phyloP scores from a whole-genome alignment of 768 basidiomycete genomes.

The Nidularia sp. region DNA sequence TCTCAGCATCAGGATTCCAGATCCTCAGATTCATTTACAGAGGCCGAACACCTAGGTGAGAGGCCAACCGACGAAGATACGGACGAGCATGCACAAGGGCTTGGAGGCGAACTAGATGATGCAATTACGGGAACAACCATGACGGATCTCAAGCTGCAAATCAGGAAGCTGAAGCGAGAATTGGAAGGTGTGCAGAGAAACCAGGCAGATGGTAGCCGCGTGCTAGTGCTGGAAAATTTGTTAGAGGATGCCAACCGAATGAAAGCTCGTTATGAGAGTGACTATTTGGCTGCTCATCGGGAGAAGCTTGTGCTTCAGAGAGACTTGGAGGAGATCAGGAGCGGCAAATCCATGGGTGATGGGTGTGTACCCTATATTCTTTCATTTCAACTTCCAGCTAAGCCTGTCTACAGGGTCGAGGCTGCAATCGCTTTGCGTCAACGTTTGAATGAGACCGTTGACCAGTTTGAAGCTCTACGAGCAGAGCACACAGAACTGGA shows the following conservation, averaged over 20 bases:
- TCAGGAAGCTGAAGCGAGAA: constrained; percentile 78
- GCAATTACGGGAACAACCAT: constrained; percentile 80
- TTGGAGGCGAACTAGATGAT: constrained; percentile 86
- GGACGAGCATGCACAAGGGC: constrained; percentile 52
- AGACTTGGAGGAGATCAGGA: constrained; percentile 84
- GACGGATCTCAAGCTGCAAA: constrained; percentile 88
- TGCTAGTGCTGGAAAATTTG: constrained; percentile 87
- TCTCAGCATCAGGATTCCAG: background rate
- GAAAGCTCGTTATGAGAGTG: constrained; percentile 85
- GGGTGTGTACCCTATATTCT: constrained; percentile 46
- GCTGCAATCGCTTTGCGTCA: constrained; percentile 86
- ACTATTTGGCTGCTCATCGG: constrained; percentile 81
- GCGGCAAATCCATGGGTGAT: constrained; percentile 79
- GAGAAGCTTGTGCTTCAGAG: constrained; percentile 77
- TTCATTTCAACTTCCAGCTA: background rate
- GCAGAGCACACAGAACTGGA: constrained; percentile 69
- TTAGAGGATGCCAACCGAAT: constrained; percentile 88
- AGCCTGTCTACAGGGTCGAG: constrained; percentile 54
- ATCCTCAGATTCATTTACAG: constrained; percentile 13
- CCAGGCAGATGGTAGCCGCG: constrained; percentile 68
- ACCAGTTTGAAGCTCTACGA: constrained; percentile 69
- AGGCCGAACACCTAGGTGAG: constrained; percentile 38
- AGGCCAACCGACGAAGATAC: constrained; percentile 28
- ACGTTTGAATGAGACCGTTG: constrained; percentile 82
- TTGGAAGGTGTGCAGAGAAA: constrained; percentile 71